Evolutionary conservation across 2,329 filamentous ascomycete species (phyloP).

Genomic region (Conoideocrella luteorostrata): DNA sequence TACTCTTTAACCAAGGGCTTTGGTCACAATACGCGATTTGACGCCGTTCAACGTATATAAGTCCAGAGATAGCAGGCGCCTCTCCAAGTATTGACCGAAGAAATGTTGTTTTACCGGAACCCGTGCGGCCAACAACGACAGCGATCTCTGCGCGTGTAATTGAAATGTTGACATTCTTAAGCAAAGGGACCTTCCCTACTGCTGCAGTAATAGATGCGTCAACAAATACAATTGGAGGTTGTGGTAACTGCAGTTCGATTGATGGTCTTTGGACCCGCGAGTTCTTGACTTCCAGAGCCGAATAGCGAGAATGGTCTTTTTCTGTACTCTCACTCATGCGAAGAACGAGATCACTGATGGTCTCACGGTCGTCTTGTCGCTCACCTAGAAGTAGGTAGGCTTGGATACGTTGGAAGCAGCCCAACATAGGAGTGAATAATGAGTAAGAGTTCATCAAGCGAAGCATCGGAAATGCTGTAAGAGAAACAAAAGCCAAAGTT

Average conservation of each 20-base stretch:
- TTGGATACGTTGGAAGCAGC: constrained; percentile 12
- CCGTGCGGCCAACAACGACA: constrained; percentile 15
- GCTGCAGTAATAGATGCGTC: constrained; percentile 31
- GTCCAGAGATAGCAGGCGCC: constrained; percentile 8
- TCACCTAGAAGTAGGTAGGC: constrained; percentile 9
- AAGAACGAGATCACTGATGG: constrained; percentile 34
- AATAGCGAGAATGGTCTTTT: constrained; percentile 5
- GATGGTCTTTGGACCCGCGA: not conserved
- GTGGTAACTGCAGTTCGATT: not conserved
- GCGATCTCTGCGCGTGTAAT: constrained; percentile 3
- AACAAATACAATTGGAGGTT: constrained; percentile 26
- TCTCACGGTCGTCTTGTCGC: constrained; percentile 1
- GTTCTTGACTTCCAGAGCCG: constrained; percentile 36
- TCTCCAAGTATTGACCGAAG: constrained; percentile 11
- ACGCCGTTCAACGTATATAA: constrained; percentile 4
- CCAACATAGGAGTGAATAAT: constrained; percentile 3
- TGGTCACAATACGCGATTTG: too few relatives aligned
- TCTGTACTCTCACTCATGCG: constrained; percentile 15
- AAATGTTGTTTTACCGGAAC: constrained; percentile 18
- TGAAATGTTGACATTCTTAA: constrained; percentile 4
- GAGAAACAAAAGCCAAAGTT: constrained; percentile 11
- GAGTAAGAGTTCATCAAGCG: constrained; percentile 7
- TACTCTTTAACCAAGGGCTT: constrained; percentile 17
- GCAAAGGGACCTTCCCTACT: constrained; percentile 26
- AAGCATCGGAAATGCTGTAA: constrained; percentile 9